A percentile compares a stretch with the other conserved stretches of the same genome.
phyloP scores from a whole-genome alignment of 2,329 filamentous ascomycete genomes.

The Mollisiaceae sp. region DNA sequence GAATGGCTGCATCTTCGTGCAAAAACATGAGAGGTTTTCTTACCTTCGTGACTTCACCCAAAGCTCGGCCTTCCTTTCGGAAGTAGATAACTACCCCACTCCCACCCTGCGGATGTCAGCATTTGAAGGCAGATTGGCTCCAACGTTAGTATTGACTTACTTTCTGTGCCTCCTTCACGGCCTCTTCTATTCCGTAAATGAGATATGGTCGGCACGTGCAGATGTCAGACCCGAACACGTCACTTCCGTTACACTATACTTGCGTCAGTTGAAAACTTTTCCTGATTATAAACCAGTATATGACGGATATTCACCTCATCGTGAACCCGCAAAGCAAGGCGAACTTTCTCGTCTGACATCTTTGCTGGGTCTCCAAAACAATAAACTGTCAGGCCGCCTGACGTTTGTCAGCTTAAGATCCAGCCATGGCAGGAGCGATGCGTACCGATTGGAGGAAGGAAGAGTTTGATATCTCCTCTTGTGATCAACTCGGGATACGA shows the following conservation, averaged over 20 bases:
- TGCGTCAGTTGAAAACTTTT: conserved; percentile 32
- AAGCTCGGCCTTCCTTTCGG: conserved; percentile 91
- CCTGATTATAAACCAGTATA: conserved; percentile 1
- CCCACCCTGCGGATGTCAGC: conserved; percentile 31
- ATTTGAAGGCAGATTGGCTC: conserved; percentile 5
- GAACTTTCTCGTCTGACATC: conserved; percentile 84
- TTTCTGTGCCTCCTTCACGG: conserved; percentile 94
- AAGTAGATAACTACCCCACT: conserved; percentile 82
- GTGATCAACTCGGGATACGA: conserved; percentile 98
- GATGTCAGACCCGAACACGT: conserved; percentile 97
- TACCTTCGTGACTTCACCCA: conserved; percentile 76
- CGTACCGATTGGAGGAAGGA: conserved; percentile 90
- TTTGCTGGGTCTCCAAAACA: conserved; percentile 95
- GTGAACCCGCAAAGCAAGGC: conserved; percentile 83
- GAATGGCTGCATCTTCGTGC: conserved; percentile 74
- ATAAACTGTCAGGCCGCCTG: conserved; percentile 84
- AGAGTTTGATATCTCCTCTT: conserved; percentile 90
- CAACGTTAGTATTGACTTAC: conserved; percentile 23
- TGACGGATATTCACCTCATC: conserved; percentile 52
- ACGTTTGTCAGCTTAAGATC: conserved; percentile 18
- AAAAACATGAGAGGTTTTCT: conserved; percentile 50
- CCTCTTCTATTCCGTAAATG: conserved; percentile 96
- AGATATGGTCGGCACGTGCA: conserved; percentile 96
- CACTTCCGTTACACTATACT: conserved; percentile 83
- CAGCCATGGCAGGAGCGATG: conserved; percentile 60